These are phyloP conservation scores for Syncephalastrum racemosum DNA, from an alignment of 371 early-diverging fungal species.

Conservation along the genomic window DNA sequence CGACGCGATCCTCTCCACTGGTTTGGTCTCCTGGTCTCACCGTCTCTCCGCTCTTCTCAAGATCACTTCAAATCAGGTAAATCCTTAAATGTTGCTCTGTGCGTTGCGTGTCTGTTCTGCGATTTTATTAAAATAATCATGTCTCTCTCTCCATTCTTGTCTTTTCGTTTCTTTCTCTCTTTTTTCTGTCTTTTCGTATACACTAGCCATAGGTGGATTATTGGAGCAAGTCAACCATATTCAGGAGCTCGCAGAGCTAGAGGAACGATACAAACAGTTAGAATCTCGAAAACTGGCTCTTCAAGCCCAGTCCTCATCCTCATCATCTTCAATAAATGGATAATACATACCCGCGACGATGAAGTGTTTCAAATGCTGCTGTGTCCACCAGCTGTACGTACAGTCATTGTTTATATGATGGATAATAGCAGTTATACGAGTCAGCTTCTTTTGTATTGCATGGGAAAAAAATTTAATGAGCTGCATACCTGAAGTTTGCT, in stretches of 20 bases:
- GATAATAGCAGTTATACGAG: too few species aligned
- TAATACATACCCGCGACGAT: too few species aligned
- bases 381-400: too few species aligned
- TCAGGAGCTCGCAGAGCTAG: constrained; percentile 28
- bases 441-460: too few species aligned
- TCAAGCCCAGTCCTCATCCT: too few species aligned
- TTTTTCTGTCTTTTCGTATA: constrained; percentile 3
- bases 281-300: too few species aligned
- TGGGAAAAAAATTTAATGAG: too few species aligned
- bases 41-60: constrained; percentile 55
- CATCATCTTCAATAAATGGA: too few species aligned
- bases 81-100: background rate
- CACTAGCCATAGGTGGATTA: constrained; percentile 20
- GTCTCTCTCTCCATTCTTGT: background rate
- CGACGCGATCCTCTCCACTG: constrained; percentile 57
- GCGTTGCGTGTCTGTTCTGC: background rate
- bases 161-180: background rate
- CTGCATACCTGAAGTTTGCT: constrained; percentile 6
- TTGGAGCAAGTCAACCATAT: constrained; percentile 41
- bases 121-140: background rate
- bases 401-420: too few species aligned
- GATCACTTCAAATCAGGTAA: constrained; percentile 47
- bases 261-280: constrained; percentile 22
- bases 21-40: constrained; percentile 67
- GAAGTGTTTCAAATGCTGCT: too few species aligned